Evolutionary conservation across 108 stramenopile species (phyloP).

Genomic region (Aurantiochytrium sp.): DNA sequence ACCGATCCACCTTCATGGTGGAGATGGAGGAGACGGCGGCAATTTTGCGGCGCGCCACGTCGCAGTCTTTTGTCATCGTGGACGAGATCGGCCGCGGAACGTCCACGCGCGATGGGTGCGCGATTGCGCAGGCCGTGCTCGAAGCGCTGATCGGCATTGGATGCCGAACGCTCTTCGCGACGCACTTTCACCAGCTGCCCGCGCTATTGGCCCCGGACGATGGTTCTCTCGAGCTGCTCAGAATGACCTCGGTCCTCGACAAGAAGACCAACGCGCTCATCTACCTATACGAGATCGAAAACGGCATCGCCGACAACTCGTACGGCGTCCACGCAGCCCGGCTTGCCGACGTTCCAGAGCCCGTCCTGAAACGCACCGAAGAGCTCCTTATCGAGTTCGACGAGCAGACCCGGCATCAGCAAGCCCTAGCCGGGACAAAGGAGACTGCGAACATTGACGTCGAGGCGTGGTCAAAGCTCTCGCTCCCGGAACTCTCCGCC

Average conservation of each 20-base stretch:
- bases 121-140: slow-evolving; percentile 36
- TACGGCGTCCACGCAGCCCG: not conserved
- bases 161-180: slow-evolving; percentile 56
- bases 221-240: not conserved
- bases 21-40: slow-evolving; percentile 89
- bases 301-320: not conserved
- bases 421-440: no score
- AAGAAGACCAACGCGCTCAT: not conserved
- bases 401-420: not conserved
- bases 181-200: slow-evolving; percentile 36
- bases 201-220: not conserved
- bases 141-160: slow-evolving; percentile 29
- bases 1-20: slow-evolving; percentile 84
- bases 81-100: slow-evolving; percentile 93
- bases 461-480: not conserved
- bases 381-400: not conserved
- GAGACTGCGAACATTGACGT: not conserved
- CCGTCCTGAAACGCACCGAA: not conserved
- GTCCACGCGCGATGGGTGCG: slow-evolving; percentile 27
- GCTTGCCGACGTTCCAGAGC: not conserved
- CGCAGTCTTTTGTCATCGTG: slow-evolving; percentile 74
- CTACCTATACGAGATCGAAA: not conserved
- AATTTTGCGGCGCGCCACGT: slow-evolving; percentile 72
- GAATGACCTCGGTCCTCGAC: not conserved
- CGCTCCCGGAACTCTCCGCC: not conserved